Base-by-base conservation (phyloP, 208 protist species). In the Trypanosoma brucei region DNA sequence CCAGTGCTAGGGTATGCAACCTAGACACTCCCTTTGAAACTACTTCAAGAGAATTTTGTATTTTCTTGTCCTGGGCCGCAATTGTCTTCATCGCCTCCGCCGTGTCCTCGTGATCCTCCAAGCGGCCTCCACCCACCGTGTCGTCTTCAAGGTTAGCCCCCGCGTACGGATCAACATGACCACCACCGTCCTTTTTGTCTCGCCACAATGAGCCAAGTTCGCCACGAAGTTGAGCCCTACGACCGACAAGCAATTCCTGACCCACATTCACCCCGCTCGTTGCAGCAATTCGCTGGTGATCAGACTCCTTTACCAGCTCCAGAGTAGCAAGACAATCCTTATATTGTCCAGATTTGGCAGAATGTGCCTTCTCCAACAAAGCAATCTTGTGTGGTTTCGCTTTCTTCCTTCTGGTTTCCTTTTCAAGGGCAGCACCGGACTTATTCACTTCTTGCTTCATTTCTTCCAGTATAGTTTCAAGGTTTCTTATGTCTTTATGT, bases 51-150 rank as follows among this genome's bases (percentile, higher is more conserved):
- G 75, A 75, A 2, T 70, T 76, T 62, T 91, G 65, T 53, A 88
- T 87, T 69, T 88, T 81, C 4, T 80, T 81, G 63, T 91, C 76
- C 46, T 91, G 68, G 30, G 45, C 65, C 13, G 71, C 75, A 51
- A 91, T 80, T 11, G 64, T 70, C 54, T 83, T 81, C 81, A 91
- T 87, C 22, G 83, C 50, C 51, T 83, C 76, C 42, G 72, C 77
- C 4, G 84, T 86, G 8, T 79, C 72, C 45, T 78, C 76, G 55
- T 81, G 55, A 49, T 86, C 76, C 69, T 91, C 68, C n/a, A 91
- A 73, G 36, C 70, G 64, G 13, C 81, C 84, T 44, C 84, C 84
- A 45, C 84, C 84, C 3, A 73, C 68, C 2, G 78, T 78, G 40
- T 72, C 63, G 68, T 88, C 79, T 9, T 81, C 65, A 13, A 81